Evolutionary conservation across 2,329 filamentous ascomycete species (phyloP), one percentile per base, ranked within the genome.

Genomic region (Hymenotorrendiella dingleyae): DNA sequence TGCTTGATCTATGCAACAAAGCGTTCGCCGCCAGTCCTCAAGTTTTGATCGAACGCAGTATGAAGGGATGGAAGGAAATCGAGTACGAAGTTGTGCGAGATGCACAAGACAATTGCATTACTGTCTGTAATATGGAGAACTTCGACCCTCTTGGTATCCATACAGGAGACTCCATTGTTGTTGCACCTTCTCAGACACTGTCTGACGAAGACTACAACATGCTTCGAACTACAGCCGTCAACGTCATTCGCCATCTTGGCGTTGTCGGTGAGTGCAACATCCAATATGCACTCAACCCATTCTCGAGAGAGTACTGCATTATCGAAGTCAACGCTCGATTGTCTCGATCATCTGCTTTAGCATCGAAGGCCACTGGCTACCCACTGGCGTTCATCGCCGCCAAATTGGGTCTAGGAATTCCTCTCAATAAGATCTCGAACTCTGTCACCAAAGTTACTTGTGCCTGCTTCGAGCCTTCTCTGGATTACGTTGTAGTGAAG

Each of bases 1-100:
- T 97, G 32, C 69, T 85, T 24, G 86, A 91, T 2, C 83, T 97
- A 34, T 97, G 93, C 74, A 83, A 86, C 65, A 95, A 94, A 68
- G 91, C 93, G 6, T 89, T 98, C 54, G 90, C 93, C 21, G 90
- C 86, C 54, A 95, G 88, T 62, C 93, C 93, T 7, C 93, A 98
- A 64, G 87, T 98, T 6, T 77, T 98, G 42, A 94, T 98, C 57
- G 93, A 98, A 71, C 82, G 86, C 64, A 94, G 88, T 70, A 97
- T 98, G 91, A 97, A 97, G 72, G 93, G 93, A 46, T 98, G 93
- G 93, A 98, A 98, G 67, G 93, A 98, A 67, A 94, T 97, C 50
- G 93, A 98, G 66, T 98, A 97, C 62, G 93, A 98, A 66, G 93
- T 97, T 49, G 93, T 98, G 29, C 84, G 93, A 59, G 93, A 97